Conservation (phyloP, 2,329 filamentous ascomycete genomes). For the Remersonia thermophila region DNA sequence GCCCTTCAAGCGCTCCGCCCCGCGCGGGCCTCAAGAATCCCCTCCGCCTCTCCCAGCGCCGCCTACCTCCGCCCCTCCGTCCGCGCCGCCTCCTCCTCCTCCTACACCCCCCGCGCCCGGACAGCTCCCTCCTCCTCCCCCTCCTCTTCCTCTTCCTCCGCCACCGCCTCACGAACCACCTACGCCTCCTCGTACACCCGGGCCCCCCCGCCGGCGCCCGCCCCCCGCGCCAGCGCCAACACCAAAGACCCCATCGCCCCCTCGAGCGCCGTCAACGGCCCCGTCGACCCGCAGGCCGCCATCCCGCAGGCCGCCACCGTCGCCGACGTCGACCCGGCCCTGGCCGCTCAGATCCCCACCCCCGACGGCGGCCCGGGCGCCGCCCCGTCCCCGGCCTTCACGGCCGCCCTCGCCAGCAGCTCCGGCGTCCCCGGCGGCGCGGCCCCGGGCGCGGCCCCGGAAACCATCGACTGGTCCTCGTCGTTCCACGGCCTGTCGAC, state of each 20-base stretch:
- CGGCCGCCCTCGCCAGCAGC: constrained; percentile 5
- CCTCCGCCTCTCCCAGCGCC: not conserved
- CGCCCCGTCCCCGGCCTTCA: constrained; percentile 12
- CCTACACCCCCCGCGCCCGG: constrained; percentile 1
- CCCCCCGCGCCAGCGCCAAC: constrained; percentile 1
- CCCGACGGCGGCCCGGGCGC: constrained; percentile 4
- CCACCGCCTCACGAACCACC: constrained; percentile 2
- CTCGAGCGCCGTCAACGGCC: constrained; percentile 11
- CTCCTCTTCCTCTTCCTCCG: not conserved
- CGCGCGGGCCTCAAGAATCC: constrained; percentile 7
- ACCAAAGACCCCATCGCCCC: not conserved
- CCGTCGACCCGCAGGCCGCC: constrained; percentile 19
- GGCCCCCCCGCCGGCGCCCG: not conserved
- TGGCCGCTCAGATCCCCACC: constrained; percentile 13
- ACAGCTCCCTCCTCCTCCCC: constrained; percentile 2
- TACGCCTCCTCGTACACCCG: not conserved
- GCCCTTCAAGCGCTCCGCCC: constrained; percentile 14
- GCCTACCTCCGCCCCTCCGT: constrained; percentile 2
- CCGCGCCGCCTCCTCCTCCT: constrained; percentile 4
- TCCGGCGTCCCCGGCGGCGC: not conserved
- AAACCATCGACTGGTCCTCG: constrained; percentile 59
- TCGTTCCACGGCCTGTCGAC: constrained; percentile 72
- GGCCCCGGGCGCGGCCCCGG: constrained; percentile 9
- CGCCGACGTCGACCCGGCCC: constrained; percentile 21
- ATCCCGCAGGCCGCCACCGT: constrained; percentile 20